Evolutionary conservation across 371 early-diverging fungal genomes (phyloP).

Genomic region (Actinomortierella ambigua): DNA sequence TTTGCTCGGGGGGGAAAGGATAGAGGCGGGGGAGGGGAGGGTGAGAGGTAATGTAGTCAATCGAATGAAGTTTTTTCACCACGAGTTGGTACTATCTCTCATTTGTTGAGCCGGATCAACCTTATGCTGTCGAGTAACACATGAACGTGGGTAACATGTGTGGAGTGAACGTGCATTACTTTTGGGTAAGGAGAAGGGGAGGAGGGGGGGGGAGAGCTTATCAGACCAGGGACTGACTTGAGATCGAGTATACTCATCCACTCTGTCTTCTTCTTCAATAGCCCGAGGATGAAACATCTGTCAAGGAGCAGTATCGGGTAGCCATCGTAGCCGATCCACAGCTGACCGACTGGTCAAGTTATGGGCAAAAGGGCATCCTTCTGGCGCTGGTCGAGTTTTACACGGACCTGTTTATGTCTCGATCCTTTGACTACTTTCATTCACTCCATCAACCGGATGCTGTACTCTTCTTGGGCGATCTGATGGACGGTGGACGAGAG

Average conservation of each 20-base stretch:
- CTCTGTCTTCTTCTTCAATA: not conserved
- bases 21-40: too few species aligned
- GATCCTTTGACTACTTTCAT: slow-evolving; percentile 68
- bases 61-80: too few species aligned
- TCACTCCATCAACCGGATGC: slow-evolving; percentile 54
- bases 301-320: slow-evolving; percentile 8
- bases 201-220: too few species aligned
- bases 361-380: slow-evolving; percentile 46
- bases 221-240: too few species aligned
- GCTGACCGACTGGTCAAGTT: slow-evolving; percentile 84
- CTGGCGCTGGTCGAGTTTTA: slow-evolving; percentile 67
- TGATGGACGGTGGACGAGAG: slow-evolving; percentile 87
- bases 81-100: too few species aligned
- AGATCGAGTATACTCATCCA: not conserved
- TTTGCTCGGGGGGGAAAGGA: too few species aligned
- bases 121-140: too few species aligned
- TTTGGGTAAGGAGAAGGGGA: too few species aligned
- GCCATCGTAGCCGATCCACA: slow-evolving; percentile 87
- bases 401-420: slow-evolving; percentile 78
- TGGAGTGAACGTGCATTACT: not conserved
- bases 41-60: too few species aligned
- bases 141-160: not conserved
- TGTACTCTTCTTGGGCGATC: slow-evolving; percentile 78
- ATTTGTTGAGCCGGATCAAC: too few species aligned
- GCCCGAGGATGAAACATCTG: not conserved